Percentiles rank a stretch among this genome's conserved stretches.
phyloP scores from a whole-genome alignment of 148 eudicot genomes.

The Cornus suecica region DNA sequence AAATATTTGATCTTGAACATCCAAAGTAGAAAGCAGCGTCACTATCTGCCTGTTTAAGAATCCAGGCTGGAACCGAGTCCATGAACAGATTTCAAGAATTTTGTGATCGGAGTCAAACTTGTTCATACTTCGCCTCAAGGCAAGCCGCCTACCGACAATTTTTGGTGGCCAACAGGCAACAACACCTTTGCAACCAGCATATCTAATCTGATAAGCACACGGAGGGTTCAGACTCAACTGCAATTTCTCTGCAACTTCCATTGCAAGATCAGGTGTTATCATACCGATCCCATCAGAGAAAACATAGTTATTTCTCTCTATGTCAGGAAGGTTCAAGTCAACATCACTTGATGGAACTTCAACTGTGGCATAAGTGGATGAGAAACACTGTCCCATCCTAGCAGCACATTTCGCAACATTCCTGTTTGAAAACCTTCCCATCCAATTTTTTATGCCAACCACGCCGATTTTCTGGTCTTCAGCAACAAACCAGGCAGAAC shows the following conservation, averaged over 20 bases:
- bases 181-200: slow-evolving; percentile 91
- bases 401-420: slow-evolving; percentile 92
- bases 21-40: slow-evolving; percentile 67
- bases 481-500: slow-evolving; percentile 97
- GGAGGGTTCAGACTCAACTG: slow-evolving; percentile 51
- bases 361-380: slow-evolving; percentile 88
- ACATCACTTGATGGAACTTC: slow-evolving; percentile 53
- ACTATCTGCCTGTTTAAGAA: slow-evolving; percentile 81
- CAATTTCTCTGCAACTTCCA: slow-evolving; percentile 68
- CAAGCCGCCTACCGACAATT: slow-evolving; percentile 37
- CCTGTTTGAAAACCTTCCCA: slow-evolving; percentile 61
- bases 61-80: slow-evolving; percentile 89
- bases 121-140: slow-evolving; percentile 70
- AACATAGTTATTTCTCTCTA: slow-evolving; percentile 55
- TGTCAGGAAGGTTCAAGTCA: slow-evolving; percentile 39
- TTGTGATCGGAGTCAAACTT: slow-evolving; percentile 70
- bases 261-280: slow-evolving; percentile 72
- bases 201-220: slow-evolving; percentile 89
- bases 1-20: slow-evolving; percentile 60
- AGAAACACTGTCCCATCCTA: slow-evolving; percentile 90
- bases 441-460: slow-evolving; percentile 47
- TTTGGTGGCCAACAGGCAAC: slow-evolving; percentile 75
- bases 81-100: slow-evolving; percentile 79
- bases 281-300: slow-evolving; percentile 94
- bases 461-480: slow-evolving; percentile 42